A percentile compares a stretch with the other conserved stretches of the same genome.
Conservation (phyloP, 345 rosid species). For the Salix koriyanagi region DNA sequence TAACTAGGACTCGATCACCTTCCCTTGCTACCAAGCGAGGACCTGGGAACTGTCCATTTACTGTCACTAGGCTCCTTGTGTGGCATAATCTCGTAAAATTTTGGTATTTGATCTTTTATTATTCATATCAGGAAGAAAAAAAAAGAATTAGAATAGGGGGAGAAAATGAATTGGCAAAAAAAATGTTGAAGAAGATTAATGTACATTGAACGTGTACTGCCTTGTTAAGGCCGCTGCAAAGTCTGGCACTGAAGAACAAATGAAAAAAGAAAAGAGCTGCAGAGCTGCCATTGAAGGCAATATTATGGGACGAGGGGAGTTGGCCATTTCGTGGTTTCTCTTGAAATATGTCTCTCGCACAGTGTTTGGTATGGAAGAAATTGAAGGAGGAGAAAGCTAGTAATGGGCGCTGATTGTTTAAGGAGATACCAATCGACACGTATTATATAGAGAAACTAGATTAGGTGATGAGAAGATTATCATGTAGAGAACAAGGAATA, state of each 20-base stretch:
- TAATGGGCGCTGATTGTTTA: not conserved
- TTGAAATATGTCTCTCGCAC: not conserved
- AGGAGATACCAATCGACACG: not conserved
- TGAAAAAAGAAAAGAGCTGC: constrained; percentile 9
- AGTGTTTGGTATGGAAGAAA: not conserved
- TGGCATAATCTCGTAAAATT: constrained; percentile 26
- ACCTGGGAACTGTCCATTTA: constrained; percentile 23
- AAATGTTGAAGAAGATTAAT: not conserved
- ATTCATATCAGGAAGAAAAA: not conserved
- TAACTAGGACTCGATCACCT: constrained; percentile 21
- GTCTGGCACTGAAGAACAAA: constrained; percentile 19
- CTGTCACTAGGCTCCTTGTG: constrained; percentile 22
- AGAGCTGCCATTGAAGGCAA: constrained; percentile 13
- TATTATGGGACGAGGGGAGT: not conserved
- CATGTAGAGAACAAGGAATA: not conserved
- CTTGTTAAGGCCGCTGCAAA: constrained; percentile 37
- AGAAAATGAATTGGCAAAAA: not conserved
- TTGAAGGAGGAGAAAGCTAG: not conserved
- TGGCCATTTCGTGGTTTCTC: constrained; percentile 19
- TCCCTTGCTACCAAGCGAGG: constrained; percentile 26
- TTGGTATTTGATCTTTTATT: constrained; percentile 9
- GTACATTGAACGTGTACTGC: constrained; percentile 57
- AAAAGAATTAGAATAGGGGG: not conserved
- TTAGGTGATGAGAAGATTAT: constrained; percentile 1
- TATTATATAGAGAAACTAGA: constrained; percentile 18